Percentiles rank a stretch among this genome's conserved stretches.
Conservation (phyloP, 78 protist genomes). For the slime mould (Dictyostelium discoideum) region DNA sequence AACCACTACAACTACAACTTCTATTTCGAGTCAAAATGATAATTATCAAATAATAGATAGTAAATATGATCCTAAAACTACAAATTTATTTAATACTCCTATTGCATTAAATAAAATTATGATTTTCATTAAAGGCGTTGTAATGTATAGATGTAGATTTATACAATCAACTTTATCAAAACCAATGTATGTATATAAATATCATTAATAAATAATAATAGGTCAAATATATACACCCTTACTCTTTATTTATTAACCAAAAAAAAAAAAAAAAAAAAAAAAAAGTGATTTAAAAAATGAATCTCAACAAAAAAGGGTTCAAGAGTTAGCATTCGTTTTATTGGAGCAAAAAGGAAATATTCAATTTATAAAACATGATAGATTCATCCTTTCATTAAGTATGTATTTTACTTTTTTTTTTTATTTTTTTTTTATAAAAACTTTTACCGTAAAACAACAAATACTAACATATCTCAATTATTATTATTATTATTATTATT, state of each 20-base stretch:
- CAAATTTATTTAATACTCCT: background rate
- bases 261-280: background rate
- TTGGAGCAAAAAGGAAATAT: background rate
- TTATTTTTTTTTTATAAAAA: too few relatives aligned
- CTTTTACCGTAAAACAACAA: too few relatives aligned
- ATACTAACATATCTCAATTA: background rate
- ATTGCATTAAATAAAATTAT: background rate
- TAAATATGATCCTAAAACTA: background rate
- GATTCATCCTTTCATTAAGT: background rate
- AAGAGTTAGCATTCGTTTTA: background rate
- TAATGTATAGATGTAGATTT: background rate
- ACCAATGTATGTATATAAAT: background rate
- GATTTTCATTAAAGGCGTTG: background rate
- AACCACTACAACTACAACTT: background rate
- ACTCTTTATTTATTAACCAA: too few relatives aligned
- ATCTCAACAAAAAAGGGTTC: background rate
- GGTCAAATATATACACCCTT: too few relatives aligned
- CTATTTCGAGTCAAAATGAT: background rate
- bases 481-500: background rate
- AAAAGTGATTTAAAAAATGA: background rate
- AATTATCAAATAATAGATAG: background rate
- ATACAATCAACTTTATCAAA: background rate
- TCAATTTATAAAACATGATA: background rate
- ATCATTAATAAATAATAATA: background rate
- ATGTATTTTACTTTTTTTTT: background rate